Evolutionary conservation across 768 basidiomycete genomes (phyloP), one percentile per base, ranked within the genome.

Genomic region (Russula emetica): DNA sequence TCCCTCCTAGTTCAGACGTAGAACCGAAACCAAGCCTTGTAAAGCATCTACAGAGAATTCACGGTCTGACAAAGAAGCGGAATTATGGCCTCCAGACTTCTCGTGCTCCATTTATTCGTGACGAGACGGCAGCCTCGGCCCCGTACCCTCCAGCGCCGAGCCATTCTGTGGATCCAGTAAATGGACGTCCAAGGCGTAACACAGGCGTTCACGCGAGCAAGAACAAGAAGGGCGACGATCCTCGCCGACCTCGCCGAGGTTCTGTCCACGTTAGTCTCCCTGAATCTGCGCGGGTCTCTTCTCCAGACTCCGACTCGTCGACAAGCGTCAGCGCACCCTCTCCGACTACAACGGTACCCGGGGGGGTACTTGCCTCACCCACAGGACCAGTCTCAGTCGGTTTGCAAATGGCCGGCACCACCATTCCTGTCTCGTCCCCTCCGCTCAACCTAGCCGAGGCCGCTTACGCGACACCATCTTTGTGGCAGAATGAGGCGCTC

Each of bases 61-160:
- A 69, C 34, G 68, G 68, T 36, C 68, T 69, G 16, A 69, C 68
- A 11, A 69, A 69, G 45, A 67, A 67, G 60, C 68, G 68, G 24
- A 67, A 66, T 44, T 67, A 61, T 51, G 68, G 68, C 40, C 40
- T 68, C 14, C 66, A 67, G 26, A 18, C 62, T 18, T 34, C 66
- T 38, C 66, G 68, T 18, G 22, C 57, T 11, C 60, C 68, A 14
- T 69, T 69, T 47, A 55, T 67, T n/a, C 68, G 66, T 4, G 67
- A 68, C 36, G 67, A 64, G n/a, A 45, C 32, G 2, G 32, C 54
- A 18, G 16, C 28, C 22, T n/a, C 54, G 5, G 18, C 36, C 7
- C 54, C 53, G 5, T 60, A 54, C 20, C 44, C 44, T 9, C 44
- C 44, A 11, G 3, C 44, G 10, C 34, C 58, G 5, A 38, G 28